Evolutionary conservation across 2,329 filamentous ascomycete genomes (phyloP).

Genomic region (Pseudonectria foliicola): DNA sequence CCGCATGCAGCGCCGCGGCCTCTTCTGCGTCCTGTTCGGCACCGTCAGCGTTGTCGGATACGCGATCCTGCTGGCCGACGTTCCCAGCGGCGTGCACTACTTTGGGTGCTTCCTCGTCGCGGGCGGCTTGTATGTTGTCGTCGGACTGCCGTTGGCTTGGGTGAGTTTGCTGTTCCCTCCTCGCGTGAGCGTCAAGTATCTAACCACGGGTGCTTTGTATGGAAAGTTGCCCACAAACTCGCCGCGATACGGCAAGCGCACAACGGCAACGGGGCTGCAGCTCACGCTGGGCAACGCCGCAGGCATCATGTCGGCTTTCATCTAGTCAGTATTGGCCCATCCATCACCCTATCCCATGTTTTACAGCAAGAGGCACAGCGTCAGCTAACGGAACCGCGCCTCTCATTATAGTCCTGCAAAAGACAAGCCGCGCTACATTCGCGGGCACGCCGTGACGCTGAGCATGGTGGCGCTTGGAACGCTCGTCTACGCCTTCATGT

Average conservation of each 20-base stretch:
- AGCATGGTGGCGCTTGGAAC: constrained; percentile 49
- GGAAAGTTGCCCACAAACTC: constrained; percentile 52
- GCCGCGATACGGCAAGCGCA: constrained; percentile 69
- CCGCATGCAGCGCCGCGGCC: constrained; percentile 54
- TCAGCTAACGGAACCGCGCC: no score
- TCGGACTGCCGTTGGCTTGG: constrained; percentile 51
- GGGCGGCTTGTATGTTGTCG: constrained; percentile 58
- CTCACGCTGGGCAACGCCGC: constrained; percentile 62
- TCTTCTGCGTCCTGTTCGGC: constrained; percentile 58
- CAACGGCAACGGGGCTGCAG: constrained; percentile 64
- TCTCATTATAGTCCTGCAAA: constrained; percentile 27
- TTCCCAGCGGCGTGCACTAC: constrained; percentile 58
- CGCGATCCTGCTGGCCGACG: constrained; percentile 56
- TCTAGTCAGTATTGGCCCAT: constrained; percentile 42
- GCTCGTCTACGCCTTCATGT: constrained; percentile 46
- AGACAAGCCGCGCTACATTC: constrained; percentile 51
- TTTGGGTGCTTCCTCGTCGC: constrained; percentile 72
- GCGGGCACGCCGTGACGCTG: constrained; percentile 55
- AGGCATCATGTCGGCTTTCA: constrained; percentile 68
- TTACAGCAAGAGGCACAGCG: no score
- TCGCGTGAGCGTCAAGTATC: no score
- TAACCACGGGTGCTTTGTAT: no score
- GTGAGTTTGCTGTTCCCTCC: constrained; percentile 15
- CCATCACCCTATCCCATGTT: no score
- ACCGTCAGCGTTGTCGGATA: constrained; percentile 61